Percentiles rank a stretch among this genome's conserved stretches.
These are phyloP conservation scores for Ochetophila trinervis DNA, from an alignment of 306 rosid genomes.

Conservation along the genomic window DNA sequence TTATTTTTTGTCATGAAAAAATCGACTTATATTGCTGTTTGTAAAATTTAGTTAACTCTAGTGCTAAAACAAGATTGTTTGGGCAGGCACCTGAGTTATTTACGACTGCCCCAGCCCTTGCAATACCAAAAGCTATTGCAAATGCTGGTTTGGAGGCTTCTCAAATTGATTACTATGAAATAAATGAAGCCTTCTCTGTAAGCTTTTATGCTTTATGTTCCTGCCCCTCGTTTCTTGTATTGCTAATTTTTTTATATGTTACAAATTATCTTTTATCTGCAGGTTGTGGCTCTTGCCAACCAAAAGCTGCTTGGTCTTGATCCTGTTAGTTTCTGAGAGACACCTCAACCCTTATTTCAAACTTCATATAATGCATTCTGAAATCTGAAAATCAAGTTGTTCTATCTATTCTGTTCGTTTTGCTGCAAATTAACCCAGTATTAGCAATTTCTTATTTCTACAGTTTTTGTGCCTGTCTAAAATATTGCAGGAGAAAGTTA, in stretches of 20 bases:
- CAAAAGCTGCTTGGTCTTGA: conserved; percentile 83
- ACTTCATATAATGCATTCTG: background rate
- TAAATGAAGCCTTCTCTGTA: conserved; percentile 96
- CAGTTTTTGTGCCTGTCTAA: conserved; percentile 16
- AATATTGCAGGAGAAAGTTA: conserved; percentile 66
- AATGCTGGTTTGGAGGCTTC: conserved; percentile 81
- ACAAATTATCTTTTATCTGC: conserved; percentile 22
- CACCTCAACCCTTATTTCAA: background rate
- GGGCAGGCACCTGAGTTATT: conserved; percentile 83
- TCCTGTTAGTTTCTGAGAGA: conserved; percentile 57
- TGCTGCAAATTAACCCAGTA: conserved; percentile 16
- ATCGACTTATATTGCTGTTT: conserved; percentile 25
- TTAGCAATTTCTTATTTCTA: conserved; percentile 12
- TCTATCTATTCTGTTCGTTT: background rate
- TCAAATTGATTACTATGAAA: conserved; percentile 82
- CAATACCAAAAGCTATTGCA: conserved; percentile 80
- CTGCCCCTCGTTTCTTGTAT: conserved; percentile 7
- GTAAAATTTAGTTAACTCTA: conserved; percentile 15
- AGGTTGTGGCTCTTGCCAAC: conserved; percentile 92
- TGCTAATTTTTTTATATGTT: background rate
- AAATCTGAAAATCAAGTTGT: conserved; percentile 1
- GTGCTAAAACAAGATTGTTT: conserved; percentile 33
- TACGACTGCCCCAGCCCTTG: conserved; percentile 87
- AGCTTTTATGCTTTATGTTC: conserved; percentile 19
- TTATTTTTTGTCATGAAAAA: background rate